Evolutionary conservation across 352 stramenopile species (phyloP), one percentile per base, ranked within the genome.

Genomic region (Phytopythium delawarense): DNA sequence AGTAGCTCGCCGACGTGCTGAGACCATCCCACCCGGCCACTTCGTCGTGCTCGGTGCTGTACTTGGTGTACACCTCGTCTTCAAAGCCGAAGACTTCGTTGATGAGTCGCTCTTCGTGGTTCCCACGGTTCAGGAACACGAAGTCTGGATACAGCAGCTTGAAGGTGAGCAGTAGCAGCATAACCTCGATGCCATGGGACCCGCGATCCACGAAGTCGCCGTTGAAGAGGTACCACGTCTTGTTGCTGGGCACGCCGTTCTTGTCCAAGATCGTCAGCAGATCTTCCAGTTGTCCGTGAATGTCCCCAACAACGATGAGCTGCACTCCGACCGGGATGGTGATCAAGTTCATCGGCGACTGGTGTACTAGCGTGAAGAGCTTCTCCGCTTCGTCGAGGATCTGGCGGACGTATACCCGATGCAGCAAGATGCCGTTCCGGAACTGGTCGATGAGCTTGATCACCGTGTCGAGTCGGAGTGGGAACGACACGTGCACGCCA

Each of bases 161-260:
- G 66, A 97, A 97, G 1, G 81, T 82, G 7, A 97, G 73, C 32
- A 98, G 62, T n/a, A 93, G 65, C 39, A 92, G 77, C 50, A 97
- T 89, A 5, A 98, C 87, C 67, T 98, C 94, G n/a, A 96, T 80
- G 25, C 93, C 92, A 35, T 98, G 83, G 1, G 77, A 86, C 6
- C 96, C 96, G 2, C 96, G 86, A 72, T 99, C 96, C 25, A 98
- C 96, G 66, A 98, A 98, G 65, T 98, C 95, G 4, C 96, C 96
- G 59, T 98, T 99, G 69, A 99, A 98, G 0, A 99, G 69, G 69
- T 98, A 98, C 78, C 84, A 91, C 49, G 90, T 98, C 51, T 91
- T 93, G 20, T 72, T 63, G 48, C 74, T 92, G 1, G 96, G 95
- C 21, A 94, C 69, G 16, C 92, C 92, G 59, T 96, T 97, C 67